phyloP scores from a whole-genome alignment of 2,329 filamentous ascomycete genomes.

The Trichoderma simmonsii region DNA sequence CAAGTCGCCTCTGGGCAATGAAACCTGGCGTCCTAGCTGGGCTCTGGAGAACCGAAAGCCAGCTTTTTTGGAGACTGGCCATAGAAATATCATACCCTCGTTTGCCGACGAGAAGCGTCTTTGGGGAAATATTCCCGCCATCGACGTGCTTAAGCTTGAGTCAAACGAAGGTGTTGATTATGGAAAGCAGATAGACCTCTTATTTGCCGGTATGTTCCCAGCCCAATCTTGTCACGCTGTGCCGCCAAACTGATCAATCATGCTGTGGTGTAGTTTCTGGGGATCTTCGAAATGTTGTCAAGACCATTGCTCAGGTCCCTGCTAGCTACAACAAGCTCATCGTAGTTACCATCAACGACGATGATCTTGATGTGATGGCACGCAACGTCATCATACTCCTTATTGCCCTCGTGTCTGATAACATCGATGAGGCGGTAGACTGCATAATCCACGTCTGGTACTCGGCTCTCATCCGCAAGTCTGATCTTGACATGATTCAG shows the following conservation, averaged over 20 bases:
- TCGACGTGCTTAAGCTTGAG: neutral
- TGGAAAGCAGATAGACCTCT: neutral
- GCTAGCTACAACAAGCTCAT: neutral
- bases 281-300: conserved; percentile 9
- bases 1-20: neutral
- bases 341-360: neutral
- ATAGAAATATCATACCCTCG: too few species aligned
- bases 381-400: conserved; percentile 9
- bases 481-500: conserved; percentile 16
- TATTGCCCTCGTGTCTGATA: conserved; percentile 1
- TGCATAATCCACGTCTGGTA: conserved; percentile 25
- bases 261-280: neutral
- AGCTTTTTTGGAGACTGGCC: too few species aligned
- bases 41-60: too few species aligned
- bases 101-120: neutral
- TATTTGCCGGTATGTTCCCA: neutral
- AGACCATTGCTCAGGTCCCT: neutral
- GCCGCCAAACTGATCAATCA: neutral
- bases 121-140: conserved; percentile 5
- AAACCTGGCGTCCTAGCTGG: neutral
- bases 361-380: neutral
- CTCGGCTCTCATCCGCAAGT: conserved; percentile 19
- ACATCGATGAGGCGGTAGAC: conserved; percentile 18
- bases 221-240: accelerated
- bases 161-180: neutral